Evolutionary conservation across 2,329 filamentous ascomycete species (phyloP), one percentile per base, ranked within the genome.

Genomic region (Pestalotiopsis sp.): DNA sequence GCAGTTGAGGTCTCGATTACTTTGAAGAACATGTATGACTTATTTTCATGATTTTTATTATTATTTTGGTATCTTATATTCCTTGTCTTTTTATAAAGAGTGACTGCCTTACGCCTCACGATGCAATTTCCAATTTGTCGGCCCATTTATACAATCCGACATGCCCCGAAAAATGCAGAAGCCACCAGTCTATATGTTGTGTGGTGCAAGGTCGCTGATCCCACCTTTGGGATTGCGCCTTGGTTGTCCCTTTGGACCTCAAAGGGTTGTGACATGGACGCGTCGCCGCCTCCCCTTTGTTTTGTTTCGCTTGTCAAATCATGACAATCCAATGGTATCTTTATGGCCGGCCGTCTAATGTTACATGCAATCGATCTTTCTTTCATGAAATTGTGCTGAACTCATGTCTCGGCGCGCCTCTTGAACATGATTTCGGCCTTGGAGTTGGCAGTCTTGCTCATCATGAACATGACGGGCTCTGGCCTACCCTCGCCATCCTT

Each of bases 401-500:
- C 20, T 20, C 58, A 56, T 49, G 20, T 38, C 56, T 41, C 41
- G 6, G 59, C 67, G 57, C 76, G 67, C 67, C 75, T 69, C 63
- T 73, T 64, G 67, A 78, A 77, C 65, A 77, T 57, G 31, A 78
- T 71, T 73, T 78, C 76, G 38, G 77, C 76, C 2, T 73, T 77
- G 70, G 70, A 72, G 67, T 74, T 77, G n/a, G 77, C 76, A 67
- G 74, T 73, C 72, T 74, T 76, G 36, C 74, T 78, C 77, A 78
- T 78, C 77, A 78, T 78, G 70, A 78, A 78, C 72, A 76, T 76
- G 64, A 73, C 72, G 2, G 77, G 76, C 36, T 69, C 59, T 1
- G 77, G 77, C 20, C 76, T 68, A 9, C 38, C 45, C 68, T 76
- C 73, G 65, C 77, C 78, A 2, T 76, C 78, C 3, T 67, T 69